Percentiles rank a stretch among this genome's conserved stretches.
Evolutionary conservation across 345 rosid species (phyloP).

Genomic region (thale cress (Arabidopsis thaliana)): DNA sequence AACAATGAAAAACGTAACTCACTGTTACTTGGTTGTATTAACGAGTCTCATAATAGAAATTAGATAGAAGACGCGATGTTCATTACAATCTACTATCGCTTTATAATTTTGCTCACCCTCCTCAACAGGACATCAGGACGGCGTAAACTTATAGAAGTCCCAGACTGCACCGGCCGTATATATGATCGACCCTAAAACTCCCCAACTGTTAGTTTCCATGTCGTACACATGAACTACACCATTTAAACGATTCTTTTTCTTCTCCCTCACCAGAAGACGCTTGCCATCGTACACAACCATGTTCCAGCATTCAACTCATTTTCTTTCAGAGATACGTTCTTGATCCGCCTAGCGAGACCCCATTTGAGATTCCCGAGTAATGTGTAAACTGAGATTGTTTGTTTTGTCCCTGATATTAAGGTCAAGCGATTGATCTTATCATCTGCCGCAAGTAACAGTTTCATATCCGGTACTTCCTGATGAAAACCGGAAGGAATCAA

Average conservation of each 20-base stretch:
- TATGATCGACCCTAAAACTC: neutral
- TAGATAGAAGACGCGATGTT: no score
- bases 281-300: neutral
- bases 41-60: no score
- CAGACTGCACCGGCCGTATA: no score
- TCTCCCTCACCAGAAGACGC: neutral
- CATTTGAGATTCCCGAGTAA: neutral
- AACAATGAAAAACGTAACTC: no score
- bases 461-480: neutral
- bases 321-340: neutral
- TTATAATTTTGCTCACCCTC: no score
- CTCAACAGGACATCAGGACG: no score
- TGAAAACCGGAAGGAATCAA: neutral
- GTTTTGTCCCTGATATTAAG: neutral
- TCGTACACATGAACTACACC: neutral
- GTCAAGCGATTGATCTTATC: neutral
- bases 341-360: neutral
- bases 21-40: no score
- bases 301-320: neutral
- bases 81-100: no score
- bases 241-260: neutral
- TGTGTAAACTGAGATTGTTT: conserved; percentile 1
- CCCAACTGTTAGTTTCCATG: neutral
- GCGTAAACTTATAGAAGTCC: no score
- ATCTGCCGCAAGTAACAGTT: neutral